A percentile compares a stretch with the other conserved stretches of the same genome.
phyloP scores from a whole-genome alignment of 2,329 filamentous ascomycete species.

The Ophiosphaerella korrae region DNA sequence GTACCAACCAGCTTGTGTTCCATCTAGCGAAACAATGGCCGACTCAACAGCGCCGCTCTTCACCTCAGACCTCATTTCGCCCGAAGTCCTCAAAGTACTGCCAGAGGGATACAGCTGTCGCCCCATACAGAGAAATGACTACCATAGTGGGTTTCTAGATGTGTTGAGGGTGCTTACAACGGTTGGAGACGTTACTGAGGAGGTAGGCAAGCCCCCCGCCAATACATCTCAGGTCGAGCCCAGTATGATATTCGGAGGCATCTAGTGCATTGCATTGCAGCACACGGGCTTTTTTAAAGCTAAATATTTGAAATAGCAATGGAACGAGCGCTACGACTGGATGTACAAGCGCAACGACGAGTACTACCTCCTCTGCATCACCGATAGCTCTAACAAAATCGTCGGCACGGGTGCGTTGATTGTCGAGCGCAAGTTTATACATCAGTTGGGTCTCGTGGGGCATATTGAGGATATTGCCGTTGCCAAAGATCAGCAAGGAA shows the following conservation, averaged over 20 bases:
- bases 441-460: constrained; percentile 80
- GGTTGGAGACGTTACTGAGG: constrained; percentile 81
- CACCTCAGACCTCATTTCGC: constrained; percentile 75
- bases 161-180: constrained; percentile 90
- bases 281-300: background rate
- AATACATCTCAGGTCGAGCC: too few species aligned
- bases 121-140: constrained; percentile 78
- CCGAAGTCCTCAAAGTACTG: constrained; percentile 71
- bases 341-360: constrained; percentile 74
- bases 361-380: constrained; percentile 87
- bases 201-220: constrained; percentile 45
- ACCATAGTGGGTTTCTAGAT: constrained; percentile 81
- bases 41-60: constrained; percentile 67
- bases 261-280: background rate
- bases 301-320: constrained; percentile 47
- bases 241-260: too few species aligned
- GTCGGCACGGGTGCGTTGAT: constrained; percentile 92
- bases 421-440: constrained; percentile 93
- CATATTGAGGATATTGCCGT: constrained; percentile 99
- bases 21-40: constrained; percentile 2
- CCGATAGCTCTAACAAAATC: constrained; percentile 71
- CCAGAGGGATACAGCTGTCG: constrained; percentile 84
- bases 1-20: background rate
- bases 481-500: constrained; percentile 92
- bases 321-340: constrained; percentile 81